Base-by-base conservation (phyloP, 768 basidiomycete species). In the Boletus bicolor region DNA sequence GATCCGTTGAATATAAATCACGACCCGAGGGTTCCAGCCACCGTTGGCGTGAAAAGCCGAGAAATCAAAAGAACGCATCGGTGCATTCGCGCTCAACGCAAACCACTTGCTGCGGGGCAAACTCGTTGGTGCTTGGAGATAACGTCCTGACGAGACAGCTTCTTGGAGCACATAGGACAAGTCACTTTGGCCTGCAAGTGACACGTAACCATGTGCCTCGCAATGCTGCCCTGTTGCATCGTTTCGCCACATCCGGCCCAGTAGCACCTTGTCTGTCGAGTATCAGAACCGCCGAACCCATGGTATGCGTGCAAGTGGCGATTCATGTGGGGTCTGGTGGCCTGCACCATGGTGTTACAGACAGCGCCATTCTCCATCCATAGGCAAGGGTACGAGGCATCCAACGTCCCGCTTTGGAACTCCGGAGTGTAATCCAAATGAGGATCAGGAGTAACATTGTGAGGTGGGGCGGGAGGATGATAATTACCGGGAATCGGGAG, bases 151-250 rank as follows among this genome's bases (percentile, higher is more conserved):
- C 66, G 66, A 21, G 66, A 68, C 39, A 68, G 26, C 41, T 69
- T 64, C 51, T 68, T 68, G 49, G 44, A 69, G 55, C 66, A 68
- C 59, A 59, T 56, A 3, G 66, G 65, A 44, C 66, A 68, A 5
- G 64, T 62, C 36, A 69, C 66, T 36, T 69, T 68, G 2, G 62
- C 64, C 41, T 64, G 66, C 3, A 68, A 51, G 46, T 68, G 67
- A 43, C 67, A 64, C 4, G 66, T 64, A 19, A 68, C 67, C 57
- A 62, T 45, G 28, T 68, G 67, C 36, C 67, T 67, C 10, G 64
- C 66, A 21, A 68, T 62, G 54, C 64, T 69, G 28, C 67, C 66
- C 39, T 67, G 66, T 14, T 68, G 67, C 66, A 68, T 68, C 30
- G 24, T 54, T 30, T 61, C 59, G 24, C 37, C 39, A 30, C 67